A percentile compares a stretch with the other conserved stretches of the same genome.
These are phyloP conservation scores for Pestalotiopsis fici DNA, from an alignment of 2,329 filamentous ascomycete species.

Conservation along the genomic window DNA sequence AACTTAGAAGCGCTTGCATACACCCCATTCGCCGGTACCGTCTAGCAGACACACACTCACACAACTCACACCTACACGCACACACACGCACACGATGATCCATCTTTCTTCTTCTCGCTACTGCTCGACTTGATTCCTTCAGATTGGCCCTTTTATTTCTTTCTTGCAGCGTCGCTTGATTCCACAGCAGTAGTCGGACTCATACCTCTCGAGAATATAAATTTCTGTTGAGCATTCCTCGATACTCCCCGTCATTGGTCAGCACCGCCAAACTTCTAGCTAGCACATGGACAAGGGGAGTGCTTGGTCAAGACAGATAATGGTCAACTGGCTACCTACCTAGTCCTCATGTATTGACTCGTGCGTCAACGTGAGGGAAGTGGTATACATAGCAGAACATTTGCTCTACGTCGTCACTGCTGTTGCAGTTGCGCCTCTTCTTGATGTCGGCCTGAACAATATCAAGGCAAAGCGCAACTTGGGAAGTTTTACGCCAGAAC, in stretches of 20 bases:
- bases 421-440: not conserved
- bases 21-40: not conserved
- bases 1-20: constrained; percentile 1
- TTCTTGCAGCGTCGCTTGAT: too few species aligned
- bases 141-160: not conserved
- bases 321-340: not conserved
- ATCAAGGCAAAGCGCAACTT: not conserved
- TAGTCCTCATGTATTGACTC: not conserved
- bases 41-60: not conserved
- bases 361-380: not conserved
- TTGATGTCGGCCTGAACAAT: not conserved
- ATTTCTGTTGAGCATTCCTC: not conserved
- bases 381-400: not conserved
- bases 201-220: too few species aligned
- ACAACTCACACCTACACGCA: too few species aligned
- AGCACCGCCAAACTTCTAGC: not conserved
- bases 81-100: not conserved
- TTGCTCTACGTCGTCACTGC: not conserved
- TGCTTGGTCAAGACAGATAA: not conserved
- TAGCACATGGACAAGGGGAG: not conserved
- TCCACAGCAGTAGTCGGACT: too few species aligned
- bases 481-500: not conserved
- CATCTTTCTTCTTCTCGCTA: not conserved
- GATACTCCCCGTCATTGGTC: not conserved
- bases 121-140: not conserved